Evolutionary conservation across 2,329 filamentous ascomycete species (phyloP).

Genomic region (Talaromyces sp.): DNA sequence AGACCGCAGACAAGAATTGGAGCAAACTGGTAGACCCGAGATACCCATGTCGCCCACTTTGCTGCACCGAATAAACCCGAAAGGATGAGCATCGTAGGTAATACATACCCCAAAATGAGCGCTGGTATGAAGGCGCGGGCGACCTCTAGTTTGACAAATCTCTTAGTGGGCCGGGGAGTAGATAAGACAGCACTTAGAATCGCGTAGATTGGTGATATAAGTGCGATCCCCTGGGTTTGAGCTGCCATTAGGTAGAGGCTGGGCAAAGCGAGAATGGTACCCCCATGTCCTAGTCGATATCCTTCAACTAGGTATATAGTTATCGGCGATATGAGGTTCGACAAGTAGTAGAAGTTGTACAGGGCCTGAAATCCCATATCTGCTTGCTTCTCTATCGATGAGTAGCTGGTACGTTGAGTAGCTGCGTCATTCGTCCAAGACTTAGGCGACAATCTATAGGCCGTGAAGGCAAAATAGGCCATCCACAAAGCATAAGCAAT

Average conservation of each 20-base stretch:
- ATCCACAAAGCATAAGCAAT: not conserved
- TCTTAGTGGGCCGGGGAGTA: not conserved
- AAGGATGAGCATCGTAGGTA: not conserved
- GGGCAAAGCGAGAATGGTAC: not conserved
- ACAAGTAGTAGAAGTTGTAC: not conserved
- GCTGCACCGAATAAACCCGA: not conserved
- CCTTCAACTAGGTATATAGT: not conserved
- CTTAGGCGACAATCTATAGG: not conserved
- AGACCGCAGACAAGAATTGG: not conserved
- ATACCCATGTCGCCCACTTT: not conserved
- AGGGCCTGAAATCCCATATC: not conserved
- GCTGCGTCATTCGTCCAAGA: not conserved
- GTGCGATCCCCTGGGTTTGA: not conserved
- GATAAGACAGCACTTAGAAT: not conserved
- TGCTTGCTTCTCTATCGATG: not conserved
- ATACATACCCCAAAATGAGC: not conserved
- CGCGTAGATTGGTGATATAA: not conserved
- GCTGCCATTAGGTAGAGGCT: not conserved
- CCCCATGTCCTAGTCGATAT: not conserved
- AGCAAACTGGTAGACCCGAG: not conserved
- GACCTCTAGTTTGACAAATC: not conserved
- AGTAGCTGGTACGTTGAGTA: not conserved
- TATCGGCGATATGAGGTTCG: not conserved
- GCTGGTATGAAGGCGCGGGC: not conserved
- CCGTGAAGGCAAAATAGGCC: not conserved